Conservation (phyloP, 768 basidiomycete genomes). For the Leccinellum rugosiceps region DNA sequence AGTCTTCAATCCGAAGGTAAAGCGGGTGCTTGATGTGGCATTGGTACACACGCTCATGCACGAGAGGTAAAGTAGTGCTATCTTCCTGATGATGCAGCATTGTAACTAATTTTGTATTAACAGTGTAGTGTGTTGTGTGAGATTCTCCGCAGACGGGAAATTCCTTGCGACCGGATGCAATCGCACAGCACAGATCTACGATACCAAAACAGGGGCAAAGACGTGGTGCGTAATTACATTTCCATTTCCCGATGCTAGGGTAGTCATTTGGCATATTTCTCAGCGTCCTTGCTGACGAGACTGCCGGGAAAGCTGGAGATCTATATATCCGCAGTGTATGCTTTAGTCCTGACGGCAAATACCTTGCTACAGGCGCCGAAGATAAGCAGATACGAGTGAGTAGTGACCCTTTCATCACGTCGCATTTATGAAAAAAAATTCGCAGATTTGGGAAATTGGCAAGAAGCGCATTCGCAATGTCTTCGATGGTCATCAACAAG, state of each 20-base stretch:
- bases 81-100: not conserved
- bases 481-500: slow-evolving; percentile 88
- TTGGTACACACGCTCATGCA: slow-evolving; percentile 87
- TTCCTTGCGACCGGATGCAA: slow-evolving; percentile 95
- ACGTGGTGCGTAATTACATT: slow-evolving; percentile 58
- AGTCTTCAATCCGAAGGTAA: slow-evolving; percentile 79
- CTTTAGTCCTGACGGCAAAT: slow-evolving; percentile 72
- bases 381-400: slow-evolving; percentile 87
- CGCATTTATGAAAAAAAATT: slow-evolving; percentile 10
- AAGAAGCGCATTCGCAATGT: slow-evolving; percentile 74
- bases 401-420: not conserved
- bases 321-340: slow-evolving; percentile 87
- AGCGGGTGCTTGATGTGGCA: slow-evolving; percentile 72
- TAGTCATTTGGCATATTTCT: slow-evolving; percentile 8
- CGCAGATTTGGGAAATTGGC: slow-evolving; percentile 88
- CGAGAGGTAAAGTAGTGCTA: slow-evolving; percentile 59
- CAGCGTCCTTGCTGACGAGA: slow-evolving; percentile 77
- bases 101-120: slow-evolving; percentile 8
- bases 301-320: slow-evolving; percentile 70
- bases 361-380: slow-evolving; percentile 79
- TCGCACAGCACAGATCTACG: slow-evolving; percentile 91
- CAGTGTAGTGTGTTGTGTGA: slow-evolving; percentile 85
- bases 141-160: slow-evolving; percentile 93
- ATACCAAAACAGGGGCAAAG: slow-evolving; percentile 81
- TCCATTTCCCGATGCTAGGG: not conserved